These are phyloP conservation scores for Nothophaeocryptopus gaeumannii DNA, from an alignment of 2,329 filamentous ascomycete species.

Conservation along the genomic window DNA sequence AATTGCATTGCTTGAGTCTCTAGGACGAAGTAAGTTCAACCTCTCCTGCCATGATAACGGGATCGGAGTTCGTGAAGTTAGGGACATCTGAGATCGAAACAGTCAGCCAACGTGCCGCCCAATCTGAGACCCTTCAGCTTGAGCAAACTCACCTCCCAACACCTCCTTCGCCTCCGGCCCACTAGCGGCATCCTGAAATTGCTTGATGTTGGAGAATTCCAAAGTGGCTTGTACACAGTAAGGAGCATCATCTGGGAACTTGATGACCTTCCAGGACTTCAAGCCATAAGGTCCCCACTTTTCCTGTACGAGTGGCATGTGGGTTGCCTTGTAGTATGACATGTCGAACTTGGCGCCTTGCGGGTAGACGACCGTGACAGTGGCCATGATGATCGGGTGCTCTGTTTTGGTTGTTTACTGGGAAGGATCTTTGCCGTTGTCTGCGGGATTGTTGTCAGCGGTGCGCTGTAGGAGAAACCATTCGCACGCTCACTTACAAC, in stretches of 20 bases:
- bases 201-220: constrained; percentile 30
- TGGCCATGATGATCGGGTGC: constrained; percentile 15
- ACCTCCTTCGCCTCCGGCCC: constrained; percentile 26
- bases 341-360: constrained; percentile 39
- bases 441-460: not conserved
- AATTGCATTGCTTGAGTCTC: not conserved
- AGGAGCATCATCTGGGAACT: constrained; percentile 31
- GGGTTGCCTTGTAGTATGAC: constrained; percentile 39
- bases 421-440: not conserved
- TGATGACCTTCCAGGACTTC: constrained; percentile 34
- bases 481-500: too few relatives aligned
- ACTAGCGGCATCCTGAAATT: constrained; percentile 30
- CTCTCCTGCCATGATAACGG: constrained; percentile 32
- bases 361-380: constrained; percentile 36
- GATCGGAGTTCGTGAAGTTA: constrained; percentile 39
- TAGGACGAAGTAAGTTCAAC: constrained; percentile 19
- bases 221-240: constrained; percentile 37
- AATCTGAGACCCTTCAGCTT: too few relatives aligned
- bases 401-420: constrained; percentile 2
- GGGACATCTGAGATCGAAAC: constrained; percentile 24
- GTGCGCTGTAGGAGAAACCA: too few relatives aligned
- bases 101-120: too few relatives aligned
- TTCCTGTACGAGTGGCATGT: constrained; percentile 39
- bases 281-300: constrained; percentile 34
- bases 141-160: constrained; percentile 15